phyloP scores from a whole-genome alignment of 257 asterid genomes.

The Nicotiana sylvestris region DNA sequence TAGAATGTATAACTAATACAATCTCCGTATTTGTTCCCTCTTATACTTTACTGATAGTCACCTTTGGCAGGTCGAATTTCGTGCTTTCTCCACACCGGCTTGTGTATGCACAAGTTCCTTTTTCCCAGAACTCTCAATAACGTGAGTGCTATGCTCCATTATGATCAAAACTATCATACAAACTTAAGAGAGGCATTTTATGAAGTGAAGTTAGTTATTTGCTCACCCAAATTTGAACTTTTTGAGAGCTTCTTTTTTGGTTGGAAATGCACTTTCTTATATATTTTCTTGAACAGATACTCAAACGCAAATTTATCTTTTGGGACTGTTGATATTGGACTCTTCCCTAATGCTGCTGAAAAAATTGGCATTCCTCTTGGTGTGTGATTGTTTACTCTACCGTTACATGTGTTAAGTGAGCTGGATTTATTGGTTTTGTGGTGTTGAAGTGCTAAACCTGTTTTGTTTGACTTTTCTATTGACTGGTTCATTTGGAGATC shows the following conservation, averaged over 20 bases:
- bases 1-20: background rate
- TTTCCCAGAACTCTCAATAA: conserved; percentile 87
- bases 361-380: conserved; percentile 80
- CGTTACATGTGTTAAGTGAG: background rate
- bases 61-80: conserved; percentile 78
- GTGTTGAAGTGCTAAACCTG: background rate
- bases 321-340: conserved; percentile 89
- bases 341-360: conserved; percentile 96
- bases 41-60: background rate
- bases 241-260: background rate
- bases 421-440: background rate
- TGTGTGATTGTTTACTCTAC: conserved; percentile 23
- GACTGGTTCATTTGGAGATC: conserved; percentile 20
- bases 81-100: conserved; percentile 58
- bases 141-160: conserved; percentile 44
- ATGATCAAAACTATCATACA: background rate
- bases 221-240: background rate
- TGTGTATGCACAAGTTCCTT: conserved; percentile 76
- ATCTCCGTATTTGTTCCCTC: conserved; percentile 9
- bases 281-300: conserved; percentile 47
- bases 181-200: background rate
- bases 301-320: conserved; percentile 76
- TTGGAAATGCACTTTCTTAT: conserved; percentile 17
- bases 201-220: background rate
- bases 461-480: conserved; percentile 8